These are phyloP conservation scores for Trichoderma hamatum DNA, from an alignment of 2,329 filamentous ascomycete species.

Conservation along the genomic window DNA sequence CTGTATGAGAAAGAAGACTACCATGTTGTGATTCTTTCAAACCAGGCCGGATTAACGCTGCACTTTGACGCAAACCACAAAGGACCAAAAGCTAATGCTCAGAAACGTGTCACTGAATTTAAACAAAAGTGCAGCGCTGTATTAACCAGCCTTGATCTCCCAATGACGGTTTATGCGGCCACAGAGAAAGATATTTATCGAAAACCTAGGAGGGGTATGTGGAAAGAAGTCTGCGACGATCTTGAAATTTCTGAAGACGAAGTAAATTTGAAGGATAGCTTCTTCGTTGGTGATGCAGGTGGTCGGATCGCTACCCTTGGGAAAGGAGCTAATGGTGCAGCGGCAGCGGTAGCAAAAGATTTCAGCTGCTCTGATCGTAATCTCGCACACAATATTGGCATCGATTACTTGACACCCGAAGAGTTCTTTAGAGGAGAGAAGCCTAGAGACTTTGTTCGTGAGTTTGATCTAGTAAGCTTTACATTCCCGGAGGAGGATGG, in stretches of 20 bases:
- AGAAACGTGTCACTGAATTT: conserved; percentile 74
- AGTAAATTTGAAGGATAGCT: conserved; percentile 70
- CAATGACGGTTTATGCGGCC: conserved; percentile 81
- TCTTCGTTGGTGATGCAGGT: conserved; percentile 90
- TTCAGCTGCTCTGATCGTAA: conserved; percentile 73
- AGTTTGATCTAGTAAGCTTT: conserved; percentile 71
- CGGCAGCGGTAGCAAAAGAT: conserved; percentile 50
- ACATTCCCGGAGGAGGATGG: conserved; percentile 39
- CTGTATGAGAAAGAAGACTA: conserved; percentile 72
- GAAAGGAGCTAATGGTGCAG: conserved; percentile 32
- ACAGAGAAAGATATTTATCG: conserved; percentile 80
- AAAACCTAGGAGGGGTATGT: conserved; percentile 90
- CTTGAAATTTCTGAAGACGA: conserved; percentile 58
- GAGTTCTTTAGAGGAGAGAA: conserved; percentile 80
- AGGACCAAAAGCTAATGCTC: conserved; percentile 58
- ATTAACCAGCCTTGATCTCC: conserved; percentile 71
- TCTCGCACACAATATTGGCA: conserved; percentile 81
- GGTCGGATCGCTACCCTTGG: conserved; percentile 53
- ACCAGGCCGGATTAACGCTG: conserved; percentile 82
- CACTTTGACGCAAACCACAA: conserved; percentile 71
- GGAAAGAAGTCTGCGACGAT: conserved; percentile 65
- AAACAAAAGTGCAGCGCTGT: conserved; percentile 77
- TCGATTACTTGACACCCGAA: conserved; percentile 83
- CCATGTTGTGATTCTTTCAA: conserved; percentile 78
- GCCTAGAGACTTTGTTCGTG: conserved; percentile 65